These are phyloP conservation scores for Trichoderma koningiopsis DNA, from an alignment of 2,329 filamentous ascomycete genomes.

Conservation along the genomic window DNA sequence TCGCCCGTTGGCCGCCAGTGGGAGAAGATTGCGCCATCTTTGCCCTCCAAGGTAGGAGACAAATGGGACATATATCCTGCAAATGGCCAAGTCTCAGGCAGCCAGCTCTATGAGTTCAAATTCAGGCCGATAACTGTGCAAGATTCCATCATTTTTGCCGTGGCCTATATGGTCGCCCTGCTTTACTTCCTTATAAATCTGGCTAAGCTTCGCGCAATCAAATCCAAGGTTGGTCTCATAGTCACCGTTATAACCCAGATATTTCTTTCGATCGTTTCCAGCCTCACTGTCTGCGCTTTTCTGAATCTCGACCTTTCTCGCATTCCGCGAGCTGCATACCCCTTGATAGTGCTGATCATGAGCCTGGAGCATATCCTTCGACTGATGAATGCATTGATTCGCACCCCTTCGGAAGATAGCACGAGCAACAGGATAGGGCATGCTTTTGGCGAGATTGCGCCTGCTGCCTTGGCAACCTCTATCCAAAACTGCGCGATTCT, in stretches of 20 bases:
- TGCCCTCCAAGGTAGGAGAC: slow-evolving; percentile 52
- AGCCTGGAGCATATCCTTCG: slow-evolving; percentile 79
- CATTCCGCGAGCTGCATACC: slow-evolving; percentile 74
- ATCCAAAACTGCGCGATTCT: slow-evolving; percentile 70
- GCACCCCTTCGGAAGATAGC: slow-evolving; percentile 68
- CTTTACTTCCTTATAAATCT: slow-evolving; percentile 69
- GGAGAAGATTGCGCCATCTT: slow-evolving; percentile 59
- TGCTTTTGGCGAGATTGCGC: slow-evolving; percentile 72
- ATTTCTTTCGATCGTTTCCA: slow-evolving; percentile 71
- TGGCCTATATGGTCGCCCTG: slow-evolving; percentile 65
- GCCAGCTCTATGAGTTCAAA: slow-evolving; percentile 74
- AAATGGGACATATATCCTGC: slow-evolving; percentile 68
- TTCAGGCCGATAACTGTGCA: slow-evolving; percentile 71
- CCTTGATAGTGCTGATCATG: slow-evolving; percentile 73
- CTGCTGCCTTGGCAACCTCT: slow-evolving; percentile 68
- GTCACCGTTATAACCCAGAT: slow-evolving; percentile 71
- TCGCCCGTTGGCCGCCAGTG: slow-evolving; percentile 66
- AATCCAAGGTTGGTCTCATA: slow-evolving; percentile 73
- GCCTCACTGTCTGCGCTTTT: slow-evolving; percentile 77
- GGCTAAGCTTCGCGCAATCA: slow-evolving; percentile 71
- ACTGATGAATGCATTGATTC: slow-evolving; percentile 75
- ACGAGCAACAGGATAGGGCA: slow-evolving; percentile 71
- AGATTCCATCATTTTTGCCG: slow-evolving; percentile 64
- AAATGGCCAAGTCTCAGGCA: slow-evolving; percentile 55
- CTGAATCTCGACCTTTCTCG: slow-evolving; percentile 74